Evolutionary conservation across 352 stramenopile genomes (phyloP).

Genomic region (Phytophthora multivora): DNA sequence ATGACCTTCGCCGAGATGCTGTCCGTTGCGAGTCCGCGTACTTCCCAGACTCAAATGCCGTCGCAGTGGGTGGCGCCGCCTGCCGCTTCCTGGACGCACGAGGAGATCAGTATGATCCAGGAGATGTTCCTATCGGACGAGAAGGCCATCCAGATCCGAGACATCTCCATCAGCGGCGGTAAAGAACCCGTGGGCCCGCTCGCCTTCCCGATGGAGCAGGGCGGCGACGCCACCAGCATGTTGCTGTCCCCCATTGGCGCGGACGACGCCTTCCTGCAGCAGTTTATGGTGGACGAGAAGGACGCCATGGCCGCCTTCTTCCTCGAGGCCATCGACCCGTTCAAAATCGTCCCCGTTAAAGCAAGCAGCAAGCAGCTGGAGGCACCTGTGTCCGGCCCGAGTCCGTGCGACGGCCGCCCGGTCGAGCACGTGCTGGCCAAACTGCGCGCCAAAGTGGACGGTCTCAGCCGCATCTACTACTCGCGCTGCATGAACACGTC

Average conservation of each 20-base stretch:
- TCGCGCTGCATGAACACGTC: constrained; percentile 53
- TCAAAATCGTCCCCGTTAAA: constrained; percentile 37
- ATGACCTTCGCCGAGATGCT: constrained; percentile 39
- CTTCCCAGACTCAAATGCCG: not conserved
- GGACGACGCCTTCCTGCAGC: constrained; percentile 47
- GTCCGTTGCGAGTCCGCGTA: constrained; percentile 12
- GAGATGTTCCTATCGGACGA: constrained; percentile 51
- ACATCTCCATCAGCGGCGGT: constrained; percentile 42
- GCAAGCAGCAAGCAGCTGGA: constrained; percentile 17
- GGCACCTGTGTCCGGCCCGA: constrained; percentile 1
- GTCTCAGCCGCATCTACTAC: constrained; percentile 68
- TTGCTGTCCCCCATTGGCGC: constrained; percentile 63
- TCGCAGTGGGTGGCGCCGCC: constrained; percentile 33
- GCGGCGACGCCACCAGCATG: constrained; percentile 55
- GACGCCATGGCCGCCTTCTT: constrained; percentile 69
- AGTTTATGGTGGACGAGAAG: constrained; percentile 60
- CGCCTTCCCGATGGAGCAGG: constrained; percentile 20
- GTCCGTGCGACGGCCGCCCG: constrained; percentile 19
- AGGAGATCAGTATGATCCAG: constrained; percentile 66
- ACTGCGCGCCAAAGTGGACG: constrained; percentile 55
- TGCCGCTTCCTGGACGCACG: constrained; percentile 41
- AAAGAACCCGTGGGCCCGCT: constrained; percentile 23
- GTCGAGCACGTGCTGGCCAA: constrained; percentile 51
- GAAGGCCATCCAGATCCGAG: constrained; percentile 49
- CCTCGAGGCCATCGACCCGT: constrained; percentile 63